Percentiles rank a stretch among this genome's conserved stretches.
These are phyloP conservation scores for Trypanosoma grayi DNA, from an alignment of 208 protist genomes.

Conservation along the genomic window DNA sequence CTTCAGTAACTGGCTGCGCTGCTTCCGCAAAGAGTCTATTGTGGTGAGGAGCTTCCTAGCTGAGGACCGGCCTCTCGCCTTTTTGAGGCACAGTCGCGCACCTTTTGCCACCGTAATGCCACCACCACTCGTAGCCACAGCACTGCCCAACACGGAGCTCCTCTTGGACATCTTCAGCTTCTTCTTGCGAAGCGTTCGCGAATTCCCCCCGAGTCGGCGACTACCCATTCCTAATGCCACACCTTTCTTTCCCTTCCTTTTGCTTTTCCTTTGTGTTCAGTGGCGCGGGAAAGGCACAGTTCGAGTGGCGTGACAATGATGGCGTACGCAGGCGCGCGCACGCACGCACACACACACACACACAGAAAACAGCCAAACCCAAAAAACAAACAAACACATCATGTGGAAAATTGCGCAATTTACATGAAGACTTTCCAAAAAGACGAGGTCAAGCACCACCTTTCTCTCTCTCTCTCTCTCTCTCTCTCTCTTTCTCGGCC, in stretches of 20 bases:
- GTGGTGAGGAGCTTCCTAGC: constrained; percentile 1
- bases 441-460: too few species aligned
- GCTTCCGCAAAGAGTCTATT: constrained; percentile 29
- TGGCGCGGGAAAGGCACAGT: too few species aligned
- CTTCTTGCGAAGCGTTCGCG: constrained; percentile 36
- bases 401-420: neutral
- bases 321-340: constrained; percentile 5
- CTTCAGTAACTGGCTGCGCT: constrained; percentile 62
- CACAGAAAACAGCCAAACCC: neutral
- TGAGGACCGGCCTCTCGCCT: neutral
- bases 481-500: too few species aligned
- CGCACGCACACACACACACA: constrained; percentile 16
- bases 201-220: constrained; percentile 25
- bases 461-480: too few species aligned
- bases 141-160: neutral
- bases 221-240: constrained; percentile 19
- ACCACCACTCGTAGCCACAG: neutral
- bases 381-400: neutral
- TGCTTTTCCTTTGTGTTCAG: neutral
- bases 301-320: constrained; percentile 9
- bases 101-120: constrained; percentile 7
- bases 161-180: constrained; percentile 39
- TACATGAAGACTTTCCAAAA: too few species aligned
- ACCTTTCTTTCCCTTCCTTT: neutral
- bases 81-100: constrained; percentile 23